phyloP scores from a whole-genome alignment of 352 stramenopile genomes.

The Globisporangium cystogenes region DNA sequence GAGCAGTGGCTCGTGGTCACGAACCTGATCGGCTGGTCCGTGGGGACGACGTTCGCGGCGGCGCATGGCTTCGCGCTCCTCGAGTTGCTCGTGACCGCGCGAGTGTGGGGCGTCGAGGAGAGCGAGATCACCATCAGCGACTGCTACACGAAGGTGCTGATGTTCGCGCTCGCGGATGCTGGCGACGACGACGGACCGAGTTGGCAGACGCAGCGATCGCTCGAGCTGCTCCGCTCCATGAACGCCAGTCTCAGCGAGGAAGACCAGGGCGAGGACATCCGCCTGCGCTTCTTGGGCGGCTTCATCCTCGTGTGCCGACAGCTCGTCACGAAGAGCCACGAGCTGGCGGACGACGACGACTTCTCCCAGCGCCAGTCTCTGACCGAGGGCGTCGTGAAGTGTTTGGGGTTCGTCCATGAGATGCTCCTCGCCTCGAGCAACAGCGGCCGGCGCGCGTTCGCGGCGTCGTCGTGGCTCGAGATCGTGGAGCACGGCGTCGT shows the following conservation, averaged over 20 bases:
- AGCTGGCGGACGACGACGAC: slow-evolving; percentile 14
- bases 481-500: slow-evolving; percentile 49
- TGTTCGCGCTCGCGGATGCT: slow-evolving; percentile 40
- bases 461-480: slow-evolving; percentile 45
- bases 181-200: slow-evolving; percentile 12
- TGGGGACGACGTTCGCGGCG: slow-evolving; percentile 32
- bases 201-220: slow-evolving; percentile 27
- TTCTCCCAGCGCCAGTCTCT: not conserved
- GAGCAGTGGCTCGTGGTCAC: slow-evolving; percentile 61
- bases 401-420: slow-evolving; percentile 41
- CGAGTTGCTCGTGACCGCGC: slow-evolving; percentile 46
- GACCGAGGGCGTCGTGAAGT: slow-evolving; percentile 38
- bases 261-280: slow-evolving; percentile 22
- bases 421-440: slow-evolving; percentile 42
- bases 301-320: slow-evolving; percentile 48
- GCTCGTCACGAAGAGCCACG: slow-evolving; percentile 17
- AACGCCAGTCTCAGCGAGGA: slow-evolving; percentile 40
- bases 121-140: slow-evolving; percentile 54
- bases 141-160: slow-evolving; percentile 56
- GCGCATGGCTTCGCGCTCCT: slow-evolving; percentile 53
- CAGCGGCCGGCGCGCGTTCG: slow-evolving; percentile 24
- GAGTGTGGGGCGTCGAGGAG: slow-evolving; percentile 46
- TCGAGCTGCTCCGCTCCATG: slow-evolving; percentile 53
- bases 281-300: slow-evolving; percentile 49
- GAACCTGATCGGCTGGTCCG: slow-evolving; percentile 56